Percentiles rank a stretch among this genome's conserved stretches.
Conservation (phyloP, 768 basidiomycete species). For the Lentinula detonsa region DNA sequence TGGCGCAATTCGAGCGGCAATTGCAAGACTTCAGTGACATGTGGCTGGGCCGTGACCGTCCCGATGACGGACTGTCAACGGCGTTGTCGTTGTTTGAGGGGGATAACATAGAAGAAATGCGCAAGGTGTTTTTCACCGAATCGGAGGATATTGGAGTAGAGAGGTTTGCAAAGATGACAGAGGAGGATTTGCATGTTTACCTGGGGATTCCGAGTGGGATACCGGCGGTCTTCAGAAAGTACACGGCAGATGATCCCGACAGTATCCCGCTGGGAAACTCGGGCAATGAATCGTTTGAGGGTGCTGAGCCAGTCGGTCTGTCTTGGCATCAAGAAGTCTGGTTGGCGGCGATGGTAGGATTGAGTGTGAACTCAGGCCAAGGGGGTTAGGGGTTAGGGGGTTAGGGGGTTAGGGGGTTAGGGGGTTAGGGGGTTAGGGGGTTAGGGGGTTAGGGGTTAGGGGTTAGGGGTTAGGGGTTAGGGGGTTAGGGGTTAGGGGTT, state of each 20-base stretch:
- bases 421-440: too few relatives aligned
- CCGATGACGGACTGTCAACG: neutral
- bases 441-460: too few relatives aligned
- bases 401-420: too few relatives aligned
- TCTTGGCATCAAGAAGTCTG: neutral
- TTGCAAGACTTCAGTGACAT: too few relatives aligned
- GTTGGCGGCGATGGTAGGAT: neutral
- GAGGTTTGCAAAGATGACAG: neutral
- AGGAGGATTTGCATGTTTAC: neutral
- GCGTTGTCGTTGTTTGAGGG: neutral
- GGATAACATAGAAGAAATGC: neutral
- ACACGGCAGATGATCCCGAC: neutral
- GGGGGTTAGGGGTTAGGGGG: too few relatives aligned
- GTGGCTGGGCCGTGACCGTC: too few relatives aligned
- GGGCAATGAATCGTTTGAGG: neutral
- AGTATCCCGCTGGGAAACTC: neutral
- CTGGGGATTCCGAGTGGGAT: neutral
- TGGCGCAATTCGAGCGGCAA: too few relatives aligned
- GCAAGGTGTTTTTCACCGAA: neutral
- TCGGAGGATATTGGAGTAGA: neutral
- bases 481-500: too few relatives aligned
- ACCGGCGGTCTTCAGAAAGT: neutral
- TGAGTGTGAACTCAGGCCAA: neutral
- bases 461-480: too few relatives aligned
- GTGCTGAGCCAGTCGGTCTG: neutral